Evolutionary conservation across 2,329 filamentous ascomycete species (phyloP).

Genomic region (Zymoseptoria tritici): DNA sequence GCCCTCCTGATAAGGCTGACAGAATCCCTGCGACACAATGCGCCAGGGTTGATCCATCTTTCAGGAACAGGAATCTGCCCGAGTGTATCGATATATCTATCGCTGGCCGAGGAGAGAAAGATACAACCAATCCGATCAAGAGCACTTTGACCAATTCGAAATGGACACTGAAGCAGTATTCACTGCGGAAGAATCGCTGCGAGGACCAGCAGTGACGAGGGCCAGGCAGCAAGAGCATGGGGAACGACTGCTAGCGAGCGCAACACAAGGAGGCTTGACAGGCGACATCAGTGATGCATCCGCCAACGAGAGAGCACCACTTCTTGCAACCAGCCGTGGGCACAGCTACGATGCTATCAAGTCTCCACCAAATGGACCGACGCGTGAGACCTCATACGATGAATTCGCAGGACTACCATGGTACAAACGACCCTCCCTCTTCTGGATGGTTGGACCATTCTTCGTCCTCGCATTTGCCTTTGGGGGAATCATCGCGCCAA

Average conservation of each 20-base stretch:
- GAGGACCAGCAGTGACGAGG: not conserved
- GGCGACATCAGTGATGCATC: not conserved
- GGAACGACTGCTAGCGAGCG: not conserved
- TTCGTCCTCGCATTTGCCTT: conserved; percentile 77
- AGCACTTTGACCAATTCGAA: not conserved
- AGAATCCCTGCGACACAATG: not conserved
- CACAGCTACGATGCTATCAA: not conserved
- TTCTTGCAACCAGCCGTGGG: not conserved
- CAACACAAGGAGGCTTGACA: not conserved
- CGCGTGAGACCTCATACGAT: conserved; percentile 3
- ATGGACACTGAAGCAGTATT: not conserved
- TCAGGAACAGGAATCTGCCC: not conserved
- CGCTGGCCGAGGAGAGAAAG: not conserved
- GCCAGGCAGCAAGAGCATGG: not conserved
- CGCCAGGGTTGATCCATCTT: not conserved
- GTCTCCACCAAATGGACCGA: not conserved
- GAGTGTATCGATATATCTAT: not conserved
- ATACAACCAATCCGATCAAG: not conserved
- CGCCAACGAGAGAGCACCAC: not conserved
- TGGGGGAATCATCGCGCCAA: conserved; percentile 78
- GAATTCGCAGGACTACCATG: conserved; percentile 57
- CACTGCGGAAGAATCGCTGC: not conserved
- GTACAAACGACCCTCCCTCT: conserved; percentile 61
- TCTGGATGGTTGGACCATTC: conserved; percentile 76
- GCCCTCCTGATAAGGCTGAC: not conserved